phyloP scores from a whole-genome alignment of 2,329 filamentous ascomycete species.

The Nakataea oryzae region DNA sequence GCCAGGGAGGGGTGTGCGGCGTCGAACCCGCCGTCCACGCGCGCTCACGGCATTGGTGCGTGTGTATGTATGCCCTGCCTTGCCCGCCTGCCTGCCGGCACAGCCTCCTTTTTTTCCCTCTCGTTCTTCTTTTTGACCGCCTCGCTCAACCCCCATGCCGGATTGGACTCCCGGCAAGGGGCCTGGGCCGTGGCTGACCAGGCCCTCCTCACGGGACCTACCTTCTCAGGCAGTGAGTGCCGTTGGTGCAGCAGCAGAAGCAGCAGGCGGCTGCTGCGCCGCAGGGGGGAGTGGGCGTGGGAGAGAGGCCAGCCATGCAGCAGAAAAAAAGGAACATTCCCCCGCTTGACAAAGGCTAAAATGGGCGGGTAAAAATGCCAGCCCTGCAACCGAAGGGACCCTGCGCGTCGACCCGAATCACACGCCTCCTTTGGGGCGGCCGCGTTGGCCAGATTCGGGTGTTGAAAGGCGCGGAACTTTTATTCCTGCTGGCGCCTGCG shows the following conservation, averaged over 20 bases:
- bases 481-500: too few relatives aligned
- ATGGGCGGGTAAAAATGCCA: background rate
- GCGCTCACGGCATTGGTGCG: background rate
- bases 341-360: background rate
- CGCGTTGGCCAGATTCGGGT: too few relatives aligned
- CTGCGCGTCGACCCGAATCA: background rate
- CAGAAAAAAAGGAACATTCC: background rate
- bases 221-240: background rate
- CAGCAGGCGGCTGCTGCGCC: too few relatives aligned
- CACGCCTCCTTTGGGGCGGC: background rate
- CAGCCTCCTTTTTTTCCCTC: too few relatives aligned
- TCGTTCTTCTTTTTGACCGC: too few relatives aligned
- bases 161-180: background rate
- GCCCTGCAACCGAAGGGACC: background rate
- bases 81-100: too few relatives aligned
- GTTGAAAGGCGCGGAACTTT: too few relatives aligned
- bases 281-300: too few relatives aligned
- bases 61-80: background rate
- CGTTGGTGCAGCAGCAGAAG: background rate
- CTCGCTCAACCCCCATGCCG: background rate
- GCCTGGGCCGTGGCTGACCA: background rate
- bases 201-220: background rate
- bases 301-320: too few relatives aligned
- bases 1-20: too few relatives aligned
- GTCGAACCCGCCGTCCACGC: background rate